Evolutionary conservation across 805 yeast genomes (phyloP).

Genomic region (Kodamaea leandrae): DNA sequence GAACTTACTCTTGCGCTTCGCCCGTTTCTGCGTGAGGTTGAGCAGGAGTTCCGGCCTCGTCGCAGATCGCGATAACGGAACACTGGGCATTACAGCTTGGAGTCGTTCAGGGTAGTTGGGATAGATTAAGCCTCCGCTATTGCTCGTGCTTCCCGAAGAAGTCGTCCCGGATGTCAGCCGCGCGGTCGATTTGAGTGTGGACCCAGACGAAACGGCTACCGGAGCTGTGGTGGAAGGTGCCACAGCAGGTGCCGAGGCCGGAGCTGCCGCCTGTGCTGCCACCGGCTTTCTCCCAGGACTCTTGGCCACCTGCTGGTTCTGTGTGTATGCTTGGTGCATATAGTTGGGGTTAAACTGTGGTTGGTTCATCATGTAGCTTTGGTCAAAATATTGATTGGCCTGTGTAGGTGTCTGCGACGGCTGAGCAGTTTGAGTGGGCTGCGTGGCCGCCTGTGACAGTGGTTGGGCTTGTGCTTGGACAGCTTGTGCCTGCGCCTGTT

Average conservation of each 20-base stretch:
- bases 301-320: not conserved
- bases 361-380: conserved; percentile 5
- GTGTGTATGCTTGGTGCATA: conserved; percentile 1
- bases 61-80: conserved; percentile 46
- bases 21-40: conserved; percentile 46
- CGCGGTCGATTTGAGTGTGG: not conserved
- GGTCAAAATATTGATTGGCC: conserved; percentile 7
- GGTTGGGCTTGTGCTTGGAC: conserved; percentile 2
- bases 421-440: not conserved
- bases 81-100: conserved; percentile 41
- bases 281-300: not conserved
- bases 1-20: conserved; percentile 66
- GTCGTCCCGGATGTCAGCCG: conserved; percentile 5
- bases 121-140: conserved; percentile 15
- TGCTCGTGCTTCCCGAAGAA: conserved; percentile 4
- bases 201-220: not conserved
- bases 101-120: conserved; percentile 26
- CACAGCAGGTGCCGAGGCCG: conserved; percentile 1
- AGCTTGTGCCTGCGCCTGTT: not conserved
- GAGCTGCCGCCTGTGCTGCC: conserved; percentile 1
- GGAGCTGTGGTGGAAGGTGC: conserved; percentile 5
- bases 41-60: conserved; percentile 43
- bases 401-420: conserved; percentile 3
- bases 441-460: not conserved
- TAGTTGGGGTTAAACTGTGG: conserved; percentile 5